phyloP scores from a whole-genome alignment of 495 filamentous ascomycete genomes.

The Jackrogersella minutella region DNA sequence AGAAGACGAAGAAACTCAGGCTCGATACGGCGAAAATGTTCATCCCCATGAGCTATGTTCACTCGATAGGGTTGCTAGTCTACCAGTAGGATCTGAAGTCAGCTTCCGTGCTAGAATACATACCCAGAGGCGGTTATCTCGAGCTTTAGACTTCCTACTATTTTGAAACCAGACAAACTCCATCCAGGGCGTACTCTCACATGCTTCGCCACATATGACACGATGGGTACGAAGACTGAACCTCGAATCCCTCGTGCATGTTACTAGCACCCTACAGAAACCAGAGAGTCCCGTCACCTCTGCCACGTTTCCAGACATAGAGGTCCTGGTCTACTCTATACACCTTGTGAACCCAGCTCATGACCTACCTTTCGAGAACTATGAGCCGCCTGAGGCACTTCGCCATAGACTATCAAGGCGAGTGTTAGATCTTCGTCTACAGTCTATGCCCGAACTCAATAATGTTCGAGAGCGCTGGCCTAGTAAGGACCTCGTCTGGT shows the following conservation, averaged over 20 bases:
- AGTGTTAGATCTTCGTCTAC: slow-evolving; percentile 69
- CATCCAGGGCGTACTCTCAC: slow-evolving; percentile 73
- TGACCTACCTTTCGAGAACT: slow-evolving; percentile 28
- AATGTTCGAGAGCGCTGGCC: slow-evolving; percentile 59
- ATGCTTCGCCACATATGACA: slow-evolving; percentile 74
- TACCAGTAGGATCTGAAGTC: slow-evolving; percentile 58
- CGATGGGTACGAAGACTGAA: slow-evolving; percentile 77
- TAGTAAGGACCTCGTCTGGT: slow-evolving; percentile 61
- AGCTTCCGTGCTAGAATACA: slow-evolving; percentile 78
- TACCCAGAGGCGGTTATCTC: slow-evolving; percentile 76
- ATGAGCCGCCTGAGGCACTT: slow-evolving; percentile 30
- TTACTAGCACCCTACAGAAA: slow-evolving; percentile 74
- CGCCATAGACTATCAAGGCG: slow-evolving; percentile 58
- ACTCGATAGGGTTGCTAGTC: neutral
- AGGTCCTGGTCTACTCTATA: slow-evolving; percentile 78
- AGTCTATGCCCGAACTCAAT: slow-evolving; percentile 64
- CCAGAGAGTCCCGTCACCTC: slow-evolving; percentile 73
- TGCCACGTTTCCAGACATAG: slow-evolving; percentile 70
- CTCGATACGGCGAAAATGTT: slow-evolving; percentile 57
- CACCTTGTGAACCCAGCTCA: slow-evolving; percentile 60
- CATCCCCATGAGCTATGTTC: slow-evolving; percentile 38
- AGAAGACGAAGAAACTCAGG: slow-evolving; percentile 59
- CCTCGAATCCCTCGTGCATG: slow-evolving; percentile 75
- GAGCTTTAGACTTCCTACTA: slow-evolving; percentile 79
- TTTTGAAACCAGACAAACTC: slow-evolving; percentile 74